phyloP scores from a whole-genome alignment of 352 stramenopile species.

The Pythium sukuiense region DNA sequence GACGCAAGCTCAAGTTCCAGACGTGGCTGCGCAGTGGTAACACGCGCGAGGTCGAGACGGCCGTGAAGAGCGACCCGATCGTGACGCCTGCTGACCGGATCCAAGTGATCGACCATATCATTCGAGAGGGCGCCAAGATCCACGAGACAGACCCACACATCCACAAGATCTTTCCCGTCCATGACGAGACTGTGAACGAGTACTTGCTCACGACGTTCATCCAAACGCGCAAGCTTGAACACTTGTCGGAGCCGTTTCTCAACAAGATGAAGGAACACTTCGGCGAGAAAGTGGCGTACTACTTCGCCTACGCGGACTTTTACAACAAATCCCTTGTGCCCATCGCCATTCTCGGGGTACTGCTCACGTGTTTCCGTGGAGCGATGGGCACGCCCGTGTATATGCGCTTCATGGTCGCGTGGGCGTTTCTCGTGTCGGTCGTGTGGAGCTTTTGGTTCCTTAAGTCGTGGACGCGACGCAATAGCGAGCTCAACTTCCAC shows the following conservation, averaged over 20 bases:
- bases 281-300: slow-evolving; percentile 84
- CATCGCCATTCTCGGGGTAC: slow-evolving; percentile 69
- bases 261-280: slow-evolving; percentile 73
- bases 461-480: slow-evolving; percentile 75
- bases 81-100: slow-evolving; percentile 77
- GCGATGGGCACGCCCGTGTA: slow-evolving; percentile 73
- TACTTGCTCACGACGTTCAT: slow-evolving; percentile 78
- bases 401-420: slow-evolving; percentile 76
- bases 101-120: slow-evolving; percentile 83
- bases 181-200: slow-evolving; percentile 68
- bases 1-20: slow-evolving; percentile 62
- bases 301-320: slow-evolving; percentile 86
- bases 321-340: slow-evolving; percentile 85
- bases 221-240: slow-evolving; percentile 63
- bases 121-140: slow-evolving; percentile 70
- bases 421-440: slow-evolving; percentile 75
- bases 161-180: slow-evolving; percentile 76
- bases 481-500: slow-evolving; percentile 68
- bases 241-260: slow-evolving; percentile 58
- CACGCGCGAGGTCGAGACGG: slow-evolving; percentile 66
- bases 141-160: slow-evolving; percentile 51
- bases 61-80: slow-evolving; percentile 54
- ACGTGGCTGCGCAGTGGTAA: slow-evolving; percentile 77
- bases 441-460: slow-evolving; percentile 83
- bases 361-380: slow-evolving; percentile 64